Conservation (phyloP, 202 grass and related monocot genomes). For the Carex sylvatica region DNA sequence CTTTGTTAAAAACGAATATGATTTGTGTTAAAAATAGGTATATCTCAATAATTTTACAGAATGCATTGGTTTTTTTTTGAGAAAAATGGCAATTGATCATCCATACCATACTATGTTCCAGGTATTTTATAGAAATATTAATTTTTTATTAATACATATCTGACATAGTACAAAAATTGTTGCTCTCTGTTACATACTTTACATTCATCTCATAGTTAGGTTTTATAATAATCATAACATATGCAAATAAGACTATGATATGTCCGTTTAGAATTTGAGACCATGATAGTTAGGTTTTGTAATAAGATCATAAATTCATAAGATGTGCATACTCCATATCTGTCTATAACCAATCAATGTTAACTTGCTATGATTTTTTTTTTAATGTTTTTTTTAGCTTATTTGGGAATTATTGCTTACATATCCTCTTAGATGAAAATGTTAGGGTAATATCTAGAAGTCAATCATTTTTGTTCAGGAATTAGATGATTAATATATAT, state of each 20-base stretch:
- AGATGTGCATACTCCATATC: background rate
- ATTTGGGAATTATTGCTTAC: slow-evolving; percentile 20
- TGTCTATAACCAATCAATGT: background rate
- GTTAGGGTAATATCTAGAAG: no score
- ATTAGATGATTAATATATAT: no score
- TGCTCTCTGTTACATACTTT: background rate
- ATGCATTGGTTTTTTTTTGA: slow-evolving; percentile 78
- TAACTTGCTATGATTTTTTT: background rate
- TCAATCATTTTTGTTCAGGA: no score
- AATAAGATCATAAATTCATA: background rate
- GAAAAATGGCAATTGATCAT: slow-evolving; percentile 97
- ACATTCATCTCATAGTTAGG: background rate
- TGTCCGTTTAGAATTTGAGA: background rate
- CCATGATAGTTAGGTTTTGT: background rate
- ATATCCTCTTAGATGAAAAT: slow-evolving; percentile 79
- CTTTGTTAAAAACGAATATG: background rate
- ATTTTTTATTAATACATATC: background rate
- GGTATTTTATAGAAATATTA: slow-evolving; percentile 34
- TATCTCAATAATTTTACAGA: slow-evolving; percentile 37
- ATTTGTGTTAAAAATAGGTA: background rate
- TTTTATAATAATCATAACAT: background rate
- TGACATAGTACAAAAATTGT: background rate
- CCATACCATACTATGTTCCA: slow-evolving; percentile 97
- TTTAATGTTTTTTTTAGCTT: background rate
- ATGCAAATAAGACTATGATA: background rate